Evolutionary conservation across 352 stramenopile genomes (phyloP).

Genomic region (Phytophthora meadii): DNA sequence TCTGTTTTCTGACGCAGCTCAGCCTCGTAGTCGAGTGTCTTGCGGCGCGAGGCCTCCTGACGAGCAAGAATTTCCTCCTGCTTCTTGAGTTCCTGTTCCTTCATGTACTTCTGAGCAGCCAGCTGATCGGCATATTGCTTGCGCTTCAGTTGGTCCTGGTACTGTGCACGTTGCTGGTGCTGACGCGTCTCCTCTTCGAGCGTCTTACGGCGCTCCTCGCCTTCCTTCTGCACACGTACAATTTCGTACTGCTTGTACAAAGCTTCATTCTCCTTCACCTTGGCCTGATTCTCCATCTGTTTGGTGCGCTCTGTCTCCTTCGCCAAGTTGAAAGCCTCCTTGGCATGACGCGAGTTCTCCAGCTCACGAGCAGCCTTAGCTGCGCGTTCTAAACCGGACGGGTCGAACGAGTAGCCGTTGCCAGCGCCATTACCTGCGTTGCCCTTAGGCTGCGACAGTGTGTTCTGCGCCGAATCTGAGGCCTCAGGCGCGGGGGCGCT

Average conservation of each 20-base stretch:
- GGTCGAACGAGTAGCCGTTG: slow-evolving; percentile 94
- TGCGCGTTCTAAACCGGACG: slow-evolving; percentile 96
- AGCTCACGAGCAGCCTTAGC: slow-evolving; percentile 98
- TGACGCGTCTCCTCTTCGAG: slow-evolving; percentile 97
- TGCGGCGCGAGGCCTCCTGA: slow-evolving; percentile 96
- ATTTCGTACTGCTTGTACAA: slow-evolving; percentile 95
- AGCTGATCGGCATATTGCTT: slow-evolving; percentile 98
- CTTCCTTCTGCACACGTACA: slow-evolving; percentile 96
- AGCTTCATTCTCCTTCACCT: slow-evolving; percentile 91
- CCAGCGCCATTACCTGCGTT: slow-evolving; percentile 20
- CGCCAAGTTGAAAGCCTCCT: slow-evolving; percentile 95
- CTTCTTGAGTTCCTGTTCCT: slow-evolving; percentile 97
- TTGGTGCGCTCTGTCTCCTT: slow-evolving; percentile 97
- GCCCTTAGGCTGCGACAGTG: slow-evolving; percentile 47
- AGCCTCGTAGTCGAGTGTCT: slow-evolving; percentile 98
- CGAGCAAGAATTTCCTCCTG: slow-evolving; percentile 97
- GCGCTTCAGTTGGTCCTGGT: slow-evolving; percentile 98
- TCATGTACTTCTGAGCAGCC: slow-evolving; percentile 95
- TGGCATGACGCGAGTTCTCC: slow-evolving; percentile 94
- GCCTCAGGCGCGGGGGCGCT: slow-evolving; percentile 38
- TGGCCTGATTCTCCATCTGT: slow-evolving; percentile 92
- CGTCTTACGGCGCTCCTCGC: slow-evolving; percentile 96
- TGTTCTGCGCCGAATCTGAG: slow-evolving; percentile 33
- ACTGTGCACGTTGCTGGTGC: slow-evolving; percentile 96
- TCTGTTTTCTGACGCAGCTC: slow-evolving; percentile 95